Evolutionary conservation across 1,284 basidiomycete genomes (phyloP).

Genomic region (Tilletia horrida): DNA sequence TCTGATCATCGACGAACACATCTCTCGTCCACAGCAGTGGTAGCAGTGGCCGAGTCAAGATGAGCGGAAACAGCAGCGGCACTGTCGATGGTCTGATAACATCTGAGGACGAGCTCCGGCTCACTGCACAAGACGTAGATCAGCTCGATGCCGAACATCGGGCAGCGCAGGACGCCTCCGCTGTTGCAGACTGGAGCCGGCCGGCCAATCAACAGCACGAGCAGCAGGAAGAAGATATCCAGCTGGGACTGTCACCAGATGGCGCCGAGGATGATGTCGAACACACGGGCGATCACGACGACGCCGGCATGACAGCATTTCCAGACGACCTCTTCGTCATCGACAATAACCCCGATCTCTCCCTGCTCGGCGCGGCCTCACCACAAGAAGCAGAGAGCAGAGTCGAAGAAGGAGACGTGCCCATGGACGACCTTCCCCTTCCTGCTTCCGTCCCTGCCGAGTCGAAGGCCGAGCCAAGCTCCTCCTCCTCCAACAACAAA

Average conservation of each 20-base stretch:
- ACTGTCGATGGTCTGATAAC: no score
- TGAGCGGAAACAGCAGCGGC: no score
- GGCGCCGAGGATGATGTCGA: neutral
- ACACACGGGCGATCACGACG: neutral
- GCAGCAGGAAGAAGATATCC: neutral
- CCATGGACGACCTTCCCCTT: neutral
- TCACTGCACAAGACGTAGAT: neutral
- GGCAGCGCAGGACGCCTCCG: neutral
- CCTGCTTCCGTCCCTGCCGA: neutral
- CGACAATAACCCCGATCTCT: conserved; percentile 11
- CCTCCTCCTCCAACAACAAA: neutral
- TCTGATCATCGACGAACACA: no score
- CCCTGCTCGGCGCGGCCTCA: conserved; percentile 1
- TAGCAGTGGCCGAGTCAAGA: no score
- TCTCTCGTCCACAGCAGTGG: no score
- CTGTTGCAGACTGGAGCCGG: conserved; percentile 3
- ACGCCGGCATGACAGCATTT: neutral
- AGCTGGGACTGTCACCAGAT: neutral
- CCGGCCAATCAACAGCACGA: neutral
- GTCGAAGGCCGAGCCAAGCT: neutral
- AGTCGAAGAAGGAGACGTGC: neutral
- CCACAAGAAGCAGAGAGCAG: neutral
- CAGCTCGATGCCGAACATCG: neutral
- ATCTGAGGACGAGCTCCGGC: neutral
- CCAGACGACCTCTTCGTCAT: conserved; percentile 17